Base-by-base conservation (phyloP, 305 asterid genomes). In the Solanum chacoense region DNA sequence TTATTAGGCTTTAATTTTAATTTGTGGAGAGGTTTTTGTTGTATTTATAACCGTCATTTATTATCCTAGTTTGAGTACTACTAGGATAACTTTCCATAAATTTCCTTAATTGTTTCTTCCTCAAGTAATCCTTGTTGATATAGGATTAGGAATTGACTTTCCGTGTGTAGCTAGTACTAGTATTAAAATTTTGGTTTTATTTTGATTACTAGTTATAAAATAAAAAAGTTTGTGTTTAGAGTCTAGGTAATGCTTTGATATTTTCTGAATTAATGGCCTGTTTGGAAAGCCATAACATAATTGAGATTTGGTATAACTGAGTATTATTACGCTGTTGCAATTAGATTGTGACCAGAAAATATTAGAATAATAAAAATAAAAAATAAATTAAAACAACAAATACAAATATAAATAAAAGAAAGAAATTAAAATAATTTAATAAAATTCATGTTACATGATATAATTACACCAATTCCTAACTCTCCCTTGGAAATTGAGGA, bases 321-420 rank as follows among this genome's bases (percentile, higher is more conserved):
- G 11, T 59, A 0, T 20, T 20, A 20, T 20, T 20, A 20, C 2
- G 2, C 2, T 20, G 0, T 59, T 1, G 24, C n/a, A 55, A 7
- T 18, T 20, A 55, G 0, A 55, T 55, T 59, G 55, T 45, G 63
- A 50, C 63, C 20, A 55, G 11, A 20, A 20, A 55, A 18, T 18
- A 55, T 18, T 55, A 55, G 10, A 20, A 55, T 55, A 50, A 50
- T 16, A 50, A 3, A 50, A 50, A 50, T 50, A 50, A 50, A 18
- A 55, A 2, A 50, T 45, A 50, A 16, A 50, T 50, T 16, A 16
- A 50, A 50, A 50, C 8, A 18, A 2, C 22, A 50, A 50, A 50
- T 50, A 18, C 10, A 50, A 50, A 7, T 55, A 55, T 18, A 55
- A 55, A 55, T 7, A 55, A 55, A 18, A 55, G 10, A 0, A 55